These are phyloP conservation scores for Trypanosoma theileri DNA, from an alignment of 208 protist genomes.

Conservation along the genomic window DNA sequence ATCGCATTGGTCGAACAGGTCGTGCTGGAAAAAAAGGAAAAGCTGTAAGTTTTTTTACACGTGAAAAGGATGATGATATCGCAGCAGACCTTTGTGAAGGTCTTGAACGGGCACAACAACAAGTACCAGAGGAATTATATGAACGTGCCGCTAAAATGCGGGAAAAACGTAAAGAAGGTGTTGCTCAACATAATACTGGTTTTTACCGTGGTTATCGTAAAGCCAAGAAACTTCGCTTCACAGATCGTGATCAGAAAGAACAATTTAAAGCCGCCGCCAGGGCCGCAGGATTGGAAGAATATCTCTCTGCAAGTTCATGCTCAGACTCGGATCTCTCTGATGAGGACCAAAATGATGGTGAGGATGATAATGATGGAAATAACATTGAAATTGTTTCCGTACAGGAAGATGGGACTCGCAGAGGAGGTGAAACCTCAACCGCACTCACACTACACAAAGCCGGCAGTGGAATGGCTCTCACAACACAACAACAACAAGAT, in stretches of 20 bases:
- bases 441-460: conserved; percentile 14
- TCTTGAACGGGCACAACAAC: conserved; percentile 70
- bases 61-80: conserved; percentile 79
- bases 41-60: conserved; percentile 87
- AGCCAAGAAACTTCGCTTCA: conserved; percentile 55
- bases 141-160: conserved; percentile 66
- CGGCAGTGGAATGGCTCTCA: no score
- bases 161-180: conserved; percentile 69
- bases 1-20: conserved; percentile 95
- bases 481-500: conserved; percentile 44
- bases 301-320: conserved; percentile 54
- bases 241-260: conserved; percentile 62
- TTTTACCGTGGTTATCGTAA: conserved; percentile 81
- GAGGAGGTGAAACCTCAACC: conserved; percentile 22
- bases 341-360: conserved; percentile 43
- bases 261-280: conserved; percentile 60
- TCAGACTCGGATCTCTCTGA: conserved; percentile 30
- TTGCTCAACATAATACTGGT: conserved; percentile 52
- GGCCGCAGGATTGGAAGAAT: conserved; percentile 74
- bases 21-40: conserved; percentile 75
- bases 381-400: conserved; percentile 31
- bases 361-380: conserved; percentile 37
- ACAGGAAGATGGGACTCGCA: conserved; percentile 20
- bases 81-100: conserved; percentile 78
- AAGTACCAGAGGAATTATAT: conserved; percentile 81